Evolutionary conservation across 495 filamentous ascomycete genomes (phyloP).

Genomic region (Daldinia decipiens): DNA sequence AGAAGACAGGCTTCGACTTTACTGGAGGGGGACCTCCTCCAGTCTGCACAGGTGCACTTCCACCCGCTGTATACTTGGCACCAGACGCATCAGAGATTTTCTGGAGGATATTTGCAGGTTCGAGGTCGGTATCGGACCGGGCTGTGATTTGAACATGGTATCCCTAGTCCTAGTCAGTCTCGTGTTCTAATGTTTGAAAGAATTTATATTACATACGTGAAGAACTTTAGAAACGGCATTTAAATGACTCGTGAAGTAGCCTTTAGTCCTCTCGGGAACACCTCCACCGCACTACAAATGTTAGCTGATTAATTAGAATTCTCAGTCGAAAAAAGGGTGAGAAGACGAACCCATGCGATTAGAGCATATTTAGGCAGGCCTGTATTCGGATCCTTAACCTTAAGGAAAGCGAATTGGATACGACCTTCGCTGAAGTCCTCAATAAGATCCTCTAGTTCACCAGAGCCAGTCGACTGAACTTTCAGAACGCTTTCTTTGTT

Average conservation of each 20-base stretch:
- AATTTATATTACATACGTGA: constrained; percentile 66
- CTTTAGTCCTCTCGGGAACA: constrained; percentile 97
- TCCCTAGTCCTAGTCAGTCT: constrained; percentile 62
- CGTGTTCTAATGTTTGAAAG: constrained; percentile 16
- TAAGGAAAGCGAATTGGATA: constrained; percentile 96
- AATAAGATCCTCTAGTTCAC: constrained; percentile 91
- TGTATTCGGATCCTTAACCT: constrained; percentile 94
- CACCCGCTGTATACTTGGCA: constrained; percentile 83
- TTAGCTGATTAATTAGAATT: constrained; percentile 23
- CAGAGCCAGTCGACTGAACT: constrained; percentile 92
- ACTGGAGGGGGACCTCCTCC: constrained; percentile 72
- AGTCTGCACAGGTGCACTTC: constrained; percentile 59
- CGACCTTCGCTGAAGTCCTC: constrained; percentile 98
- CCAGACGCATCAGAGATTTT: constrained; percentile 97
- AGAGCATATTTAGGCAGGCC: constrained; percentile 90
- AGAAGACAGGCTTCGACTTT: constrained; percentile 89
- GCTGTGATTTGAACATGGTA: constrained; percentile 98
- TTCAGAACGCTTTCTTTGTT: constrained; percentile 94
- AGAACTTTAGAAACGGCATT: constrained; percentile 88
- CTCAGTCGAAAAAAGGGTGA: constrained; percentile 40
- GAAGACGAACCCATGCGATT: constrained; percentile 75
- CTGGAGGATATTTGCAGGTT: constrained; percentile 85
- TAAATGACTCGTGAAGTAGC: constrained; percentile 95
- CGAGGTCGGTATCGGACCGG: constrained; percentile 86
- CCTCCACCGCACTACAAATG: constrained; percentile 81